Evolutionary conservation across 805 yeast genomes (phyloP).

Genomic region (Kluyveromyces lactis): DNA sequence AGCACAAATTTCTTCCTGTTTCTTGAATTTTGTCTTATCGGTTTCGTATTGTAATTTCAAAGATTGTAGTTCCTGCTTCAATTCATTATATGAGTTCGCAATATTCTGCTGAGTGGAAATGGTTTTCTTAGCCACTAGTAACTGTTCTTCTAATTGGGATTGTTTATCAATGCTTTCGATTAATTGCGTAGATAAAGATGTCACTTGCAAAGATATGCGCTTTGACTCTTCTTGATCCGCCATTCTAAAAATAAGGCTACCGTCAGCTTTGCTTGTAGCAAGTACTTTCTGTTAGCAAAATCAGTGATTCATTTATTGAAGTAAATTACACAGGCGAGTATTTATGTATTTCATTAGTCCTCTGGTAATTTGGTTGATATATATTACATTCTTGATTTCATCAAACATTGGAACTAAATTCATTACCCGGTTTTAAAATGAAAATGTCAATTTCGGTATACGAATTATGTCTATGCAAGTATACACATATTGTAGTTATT

Average conservation of each 20-base stretch:
- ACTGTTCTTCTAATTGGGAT: conserved; percentile 44
- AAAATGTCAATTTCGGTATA: too few relatives aligned
- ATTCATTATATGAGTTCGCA: conserved; percentile 20
- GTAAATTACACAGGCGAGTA: too few relatives aligned
- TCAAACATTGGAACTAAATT: too few relatives aligned
- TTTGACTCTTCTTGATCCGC: conserved; percentile 29
- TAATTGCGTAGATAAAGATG: conserved; percentile 48
- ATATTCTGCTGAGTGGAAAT: conserved; percentile 19
- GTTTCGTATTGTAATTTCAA: conserved; percentile 12
- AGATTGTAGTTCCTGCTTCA: conserved; percentile 28
- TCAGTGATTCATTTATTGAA: too few relatives aligned
- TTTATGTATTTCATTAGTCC: too few relatives aligned
- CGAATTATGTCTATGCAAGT: background rate
- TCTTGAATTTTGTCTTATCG: conserved; percentile 24
- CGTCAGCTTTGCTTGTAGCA: too few relatives aligned
- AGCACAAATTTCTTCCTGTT: conserved; percentile 16
- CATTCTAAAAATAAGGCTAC: background rate
- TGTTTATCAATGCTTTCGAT: conserved; percentile 54
- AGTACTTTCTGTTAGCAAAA: too few relatives aligned
- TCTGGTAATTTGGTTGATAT: too few relatives aligned
- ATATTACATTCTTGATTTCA: too few relatives aligned
- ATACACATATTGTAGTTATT: too few relatives aligned
- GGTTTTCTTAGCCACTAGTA: conserved; percentile 33
- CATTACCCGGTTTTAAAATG: too few relatives aligned
- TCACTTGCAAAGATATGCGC: conserved; percentile 47